A percentile compares a stretch with the other conserved stretches of the same genome.
Evolutionary conservation across 805 yeast species (phyloP).

Genomic region (Myxozyma kluyveri): DNA sequence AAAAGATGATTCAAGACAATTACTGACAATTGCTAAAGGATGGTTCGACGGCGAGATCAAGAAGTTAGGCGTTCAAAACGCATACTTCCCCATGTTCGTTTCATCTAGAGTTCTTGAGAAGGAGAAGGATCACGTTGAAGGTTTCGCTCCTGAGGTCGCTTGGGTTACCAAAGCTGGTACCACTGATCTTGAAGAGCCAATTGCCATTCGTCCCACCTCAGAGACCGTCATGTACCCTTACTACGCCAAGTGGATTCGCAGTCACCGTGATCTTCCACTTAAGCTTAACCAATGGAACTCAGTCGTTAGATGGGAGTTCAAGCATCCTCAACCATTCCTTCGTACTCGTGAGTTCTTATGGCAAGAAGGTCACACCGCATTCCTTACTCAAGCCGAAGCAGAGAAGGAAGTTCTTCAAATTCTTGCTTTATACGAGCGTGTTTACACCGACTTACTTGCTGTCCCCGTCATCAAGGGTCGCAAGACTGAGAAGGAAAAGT

Average conservation of each 20-base stretch:
- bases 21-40: conserved; percentile 33
- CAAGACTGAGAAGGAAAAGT: conserved; percentile 96
- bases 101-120: conserved; percentile 88
- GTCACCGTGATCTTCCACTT: conserved; percentile 96
- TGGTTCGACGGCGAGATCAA: conserved; percentile 83
- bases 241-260: conserved; percentile 98
- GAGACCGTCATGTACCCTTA: conserved; percentile 99
- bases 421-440: conserved; percentile 76
- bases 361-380: conserved; percentile 99
- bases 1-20: not conserved
- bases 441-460: conserved; percentile 89
- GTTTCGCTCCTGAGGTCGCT: conserved; percentile 99
- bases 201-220: conserved; percentile 98
- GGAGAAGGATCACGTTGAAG: conserved; percentile 98
- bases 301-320: conserved; percentile 99
- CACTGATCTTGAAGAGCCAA: conserved; percentile 94
- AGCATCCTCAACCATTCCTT: conserved; percentile 98
- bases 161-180: conserved; percentile 98
- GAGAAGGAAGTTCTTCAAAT: conserved; percentile 79
- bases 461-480: conserved; percentile 95
- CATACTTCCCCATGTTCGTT: conserved; percentile 98
- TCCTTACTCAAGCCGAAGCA: conserved; percentile 79
- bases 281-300: conserved; percentile 99
- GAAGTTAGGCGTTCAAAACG: conserved; percentile 84
- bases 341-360: conserved; percentile 98